Conservation (phyloP, 2,329 filamentous ascomycete species). For the Epichloe elymi region DNA sequence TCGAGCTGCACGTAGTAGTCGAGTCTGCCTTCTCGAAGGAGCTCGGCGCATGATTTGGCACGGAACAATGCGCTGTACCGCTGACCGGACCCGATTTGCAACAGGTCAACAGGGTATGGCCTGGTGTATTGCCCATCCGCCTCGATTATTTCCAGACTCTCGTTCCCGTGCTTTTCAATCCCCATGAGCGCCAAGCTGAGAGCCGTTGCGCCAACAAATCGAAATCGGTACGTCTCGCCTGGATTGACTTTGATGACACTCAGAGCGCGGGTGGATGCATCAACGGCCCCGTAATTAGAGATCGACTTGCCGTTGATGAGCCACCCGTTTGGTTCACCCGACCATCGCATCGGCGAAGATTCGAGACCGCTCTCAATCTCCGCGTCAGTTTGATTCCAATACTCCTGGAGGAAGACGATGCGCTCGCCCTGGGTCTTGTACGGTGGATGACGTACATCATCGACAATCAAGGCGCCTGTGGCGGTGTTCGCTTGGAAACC, state of each 20-base stretch:
- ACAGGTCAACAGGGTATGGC: background rate
- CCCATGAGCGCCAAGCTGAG: slow-evolving; percentile 38
- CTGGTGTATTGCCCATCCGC: slow-evolving; percentile 1
- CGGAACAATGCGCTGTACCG: slow-evolving; percentile 4
- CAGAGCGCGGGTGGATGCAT: background rate
- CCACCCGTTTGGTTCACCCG: slow-evolving; percentile 3
- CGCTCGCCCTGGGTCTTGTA: slow-evolving; percentile 1
- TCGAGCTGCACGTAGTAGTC: slow-evolving; percentile 35
- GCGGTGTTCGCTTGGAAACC: slow-evolving; percentile 37
- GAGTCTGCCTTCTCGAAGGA: slow-evolving; percentile 11
- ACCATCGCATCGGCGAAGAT: background rate
- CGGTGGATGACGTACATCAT: background rate
- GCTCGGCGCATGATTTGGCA: slow-evolving; percentile 5
- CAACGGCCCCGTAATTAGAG: background rate
- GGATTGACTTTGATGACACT: slow-evolving; percentile 23
- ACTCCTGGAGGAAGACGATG: background rate
- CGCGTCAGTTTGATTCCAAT: slow-evolving; percentile 2
- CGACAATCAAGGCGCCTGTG: slow-evolving; percentile 1
- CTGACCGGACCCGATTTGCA: slow-evolving; percentile 2
- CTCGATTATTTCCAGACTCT: background rate
- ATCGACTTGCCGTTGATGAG: slow-evolving; percentile 3
- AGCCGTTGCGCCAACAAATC: slow-evolving; percentile 43
- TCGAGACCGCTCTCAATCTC: background rate
- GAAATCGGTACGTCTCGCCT: slow-evolving; percentile 45
- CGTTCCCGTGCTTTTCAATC: background rate